Conservation (phyloP, 305 asterid species). For the Solanum hybrid region DNA sequence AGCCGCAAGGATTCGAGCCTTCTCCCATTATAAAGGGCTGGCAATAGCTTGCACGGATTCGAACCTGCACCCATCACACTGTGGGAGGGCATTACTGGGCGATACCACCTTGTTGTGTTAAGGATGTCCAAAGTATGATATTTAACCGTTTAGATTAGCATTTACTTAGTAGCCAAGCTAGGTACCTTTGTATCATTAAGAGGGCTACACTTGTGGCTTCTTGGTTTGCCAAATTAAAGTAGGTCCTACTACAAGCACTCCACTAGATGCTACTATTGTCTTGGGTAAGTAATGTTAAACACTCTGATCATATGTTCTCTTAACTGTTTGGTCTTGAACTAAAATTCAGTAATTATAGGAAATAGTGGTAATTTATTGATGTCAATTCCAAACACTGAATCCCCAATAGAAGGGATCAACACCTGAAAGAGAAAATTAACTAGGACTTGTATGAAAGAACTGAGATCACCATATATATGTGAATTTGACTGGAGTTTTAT, state of each 20-base stretch:
- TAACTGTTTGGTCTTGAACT: too few relatives aligned
- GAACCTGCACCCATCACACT: not conserved
- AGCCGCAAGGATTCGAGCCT: too few relatives aligned
- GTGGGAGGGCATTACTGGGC: not conserved
- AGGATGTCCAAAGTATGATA: not conserved
- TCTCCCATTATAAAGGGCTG: too few relatives aligned
- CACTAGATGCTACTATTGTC: too few relatives aligned
- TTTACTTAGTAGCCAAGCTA: too few relatives aligned
- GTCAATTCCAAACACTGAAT: not conserved
- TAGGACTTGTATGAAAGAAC: not conserved
- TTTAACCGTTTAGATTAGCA: not conserved
- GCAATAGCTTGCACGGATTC: not conserved
- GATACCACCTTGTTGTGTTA: not conserved
- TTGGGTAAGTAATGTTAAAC: too few relatives aligned
- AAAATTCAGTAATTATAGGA: not conserved
- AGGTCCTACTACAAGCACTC: too few relatives aligned
- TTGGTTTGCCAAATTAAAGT: too few relatives aligned
- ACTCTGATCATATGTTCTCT: too few relatives aligned
- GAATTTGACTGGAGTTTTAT: not conserved
- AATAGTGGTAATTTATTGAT: not conserved
- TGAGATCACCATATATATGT: not conserved
- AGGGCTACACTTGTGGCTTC: too few relatives aligned
- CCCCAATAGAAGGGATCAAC: not conserved
- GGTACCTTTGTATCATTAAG: too few relatives aligned
- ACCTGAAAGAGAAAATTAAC: not conserved